Conservation (phyloP, 2,329 filamentous ascomycete genomes). For the Ambrosiella beaveri region DNA sequence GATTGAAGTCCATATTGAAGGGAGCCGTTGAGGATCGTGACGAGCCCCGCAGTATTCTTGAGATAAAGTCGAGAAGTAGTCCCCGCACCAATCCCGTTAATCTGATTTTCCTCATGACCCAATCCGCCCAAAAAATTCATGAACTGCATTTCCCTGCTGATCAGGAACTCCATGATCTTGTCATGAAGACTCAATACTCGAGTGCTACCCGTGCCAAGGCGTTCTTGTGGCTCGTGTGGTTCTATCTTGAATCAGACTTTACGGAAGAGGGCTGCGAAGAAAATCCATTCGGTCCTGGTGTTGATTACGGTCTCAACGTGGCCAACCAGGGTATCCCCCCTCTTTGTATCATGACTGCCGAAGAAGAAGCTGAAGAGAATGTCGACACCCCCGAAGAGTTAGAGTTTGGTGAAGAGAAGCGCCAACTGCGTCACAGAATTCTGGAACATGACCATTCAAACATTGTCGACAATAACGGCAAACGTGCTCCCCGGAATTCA, state of each 20-base stretch:
- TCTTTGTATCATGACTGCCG: conserved; percentile 46
- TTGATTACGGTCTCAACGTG: conserved; percentile 46
- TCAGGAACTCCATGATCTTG: conserved; percentile 86
- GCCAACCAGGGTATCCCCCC: conserved; percentile 53
- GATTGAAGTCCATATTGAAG: conserved; percentile 92
- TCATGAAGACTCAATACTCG: conserved; percentile 74
- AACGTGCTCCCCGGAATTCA: conserved; percentile 29
- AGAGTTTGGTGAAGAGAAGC: conserved; percentile 54
- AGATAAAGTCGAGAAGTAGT: conserved; percentile 50
- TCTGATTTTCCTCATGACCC: conserved; percentile 84
- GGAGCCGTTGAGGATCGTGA: conserved; percentile 79
- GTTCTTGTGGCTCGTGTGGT: conserved; percentile 98
- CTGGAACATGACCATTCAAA: conserved; percentile 59
- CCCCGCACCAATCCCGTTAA: conserved; percentile 91
- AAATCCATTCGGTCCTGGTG: conserved; percentile 71
- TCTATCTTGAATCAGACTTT: conserved; percentile 93
- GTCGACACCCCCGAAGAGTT: conserved; percentile 54
- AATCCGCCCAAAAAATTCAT: conserved; percentile 77
- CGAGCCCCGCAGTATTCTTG: conserved; percentile 69
- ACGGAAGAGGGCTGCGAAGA: conserved; percentile 70
- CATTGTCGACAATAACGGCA: conserved; percentile 42
- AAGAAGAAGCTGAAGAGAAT: conserved; percentile 53
- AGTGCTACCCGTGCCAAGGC: conserved; percentile 71
- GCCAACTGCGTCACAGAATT: conserved; percentile 57
- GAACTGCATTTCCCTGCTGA: conserved; percentile 76